These are phyloP conservation scores for Aspergillus costaricaensis DNA, from an alignment of 2,329 filamentous ascomycete species.

Conservation along the genomic window DNA sequence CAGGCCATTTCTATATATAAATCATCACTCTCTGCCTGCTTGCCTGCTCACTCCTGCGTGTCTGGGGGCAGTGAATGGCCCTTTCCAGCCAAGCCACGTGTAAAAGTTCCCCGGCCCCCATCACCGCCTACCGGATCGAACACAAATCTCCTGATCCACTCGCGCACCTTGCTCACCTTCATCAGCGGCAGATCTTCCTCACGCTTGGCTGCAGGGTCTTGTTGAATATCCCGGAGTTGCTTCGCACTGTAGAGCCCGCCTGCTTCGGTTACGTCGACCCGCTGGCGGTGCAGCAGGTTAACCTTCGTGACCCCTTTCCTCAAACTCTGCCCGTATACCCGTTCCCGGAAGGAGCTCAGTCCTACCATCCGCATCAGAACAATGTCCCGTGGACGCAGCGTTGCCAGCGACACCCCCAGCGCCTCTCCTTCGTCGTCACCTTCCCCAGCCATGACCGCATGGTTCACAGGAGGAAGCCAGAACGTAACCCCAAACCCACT, in stretches of 20 bases:
- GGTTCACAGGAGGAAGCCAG: slow-evolving; percentile 63
- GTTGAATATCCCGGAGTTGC: slow-evolving; percentile 43
- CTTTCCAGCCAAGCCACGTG: slow-evolving; percentile 4
- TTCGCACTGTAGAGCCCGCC: slow-evolving; percentile 60
- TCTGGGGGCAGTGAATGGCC: slow-evolving; percentile 38
- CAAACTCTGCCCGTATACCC: slow-evolving; percentile 83
- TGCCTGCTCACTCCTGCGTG: slow-evolving; percentile 25
- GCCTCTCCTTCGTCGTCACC: slow-evolving; percentile 23
- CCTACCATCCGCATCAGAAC: slow-evolving; percentile 79
- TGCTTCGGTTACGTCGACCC: slow-evolving; percentile 53
- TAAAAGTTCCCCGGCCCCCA: not conserved
- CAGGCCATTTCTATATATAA: not conserved
- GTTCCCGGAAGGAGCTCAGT: slow-evolving; percentile 70
- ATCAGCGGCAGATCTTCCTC: slow-evolving; percentile 55
- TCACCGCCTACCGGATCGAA: slow-evolving; percentile 36
- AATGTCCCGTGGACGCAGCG: slow-evolving; percentile 70
- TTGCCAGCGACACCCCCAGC: slow-evolving; percentile 46
- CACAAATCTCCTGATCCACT: slow-evolving; percentile 76
- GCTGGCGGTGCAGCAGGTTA: slow-evolving; percentile 63
- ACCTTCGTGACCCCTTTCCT: slow-evolving; percentile 70
- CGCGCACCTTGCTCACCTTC: slow-evolving; percentile 68
- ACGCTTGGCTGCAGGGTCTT: slow-evolving; percentile 21
- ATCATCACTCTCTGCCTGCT: not conserved
- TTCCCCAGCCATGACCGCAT: slow-evolving; percentile 1
- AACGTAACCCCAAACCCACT: slow-evolving; percentile 81